Evolutionary conservation across 1,284 basidiomycete genomes (phyloP).

Genomic region (Ganoderma meredithae): DNA sequence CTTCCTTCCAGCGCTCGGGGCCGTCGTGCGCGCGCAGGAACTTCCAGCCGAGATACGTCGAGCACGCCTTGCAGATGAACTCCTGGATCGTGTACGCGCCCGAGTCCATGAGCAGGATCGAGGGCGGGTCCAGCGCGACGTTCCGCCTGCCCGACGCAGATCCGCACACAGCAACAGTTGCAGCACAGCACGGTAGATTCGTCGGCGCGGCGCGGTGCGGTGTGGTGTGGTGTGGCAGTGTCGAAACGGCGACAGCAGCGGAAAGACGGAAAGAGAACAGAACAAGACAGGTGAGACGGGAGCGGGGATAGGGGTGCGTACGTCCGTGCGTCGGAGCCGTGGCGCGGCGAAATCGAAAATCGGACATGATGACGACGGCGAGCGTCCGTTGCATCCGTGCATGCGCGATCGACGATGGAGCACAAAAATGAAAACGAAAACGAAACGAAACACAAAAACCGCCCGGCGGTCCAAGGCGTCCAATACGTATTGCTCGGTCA

Average conservation of each 20-base stretch:
- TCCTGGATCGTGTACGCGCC: conserved; percentile 70
- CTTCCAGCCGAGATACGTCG: conserved; percentile 65
- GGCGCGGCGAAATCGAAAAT: not conserved
- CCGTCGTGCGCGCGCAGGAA: conserved; percentile 64
- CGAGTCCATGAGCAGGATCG: conserved; percentile 63
- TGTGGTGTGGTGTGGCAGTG: too few species aligned
- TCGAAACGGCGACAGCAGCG: not conserved
- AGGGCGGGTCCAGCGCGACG: conserved; percentile 37
- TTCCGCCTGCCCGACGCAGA: conserved; percentile 28
- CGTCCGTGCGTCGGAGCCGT: not conserved
- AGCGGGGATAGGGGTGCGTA: not conserved
- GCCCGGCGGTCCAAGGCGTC: too few species aligned
- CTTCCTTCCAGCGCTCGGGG: conserved; percentile 70
- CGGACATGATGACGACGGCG: not conserved
- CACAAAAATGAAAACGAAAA: too few species aligned
- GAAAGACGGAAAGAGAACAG: too few species aligned
- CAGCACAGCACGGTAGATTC: too few species aligned
- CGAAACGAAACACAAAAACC: too few species aligned
- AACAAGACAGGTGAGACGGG: too few species aligned
- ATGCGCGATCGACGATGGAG: not conserved
- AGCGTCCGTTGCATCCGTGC: not conserved
- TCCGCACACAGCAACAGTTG: too few species aligned
- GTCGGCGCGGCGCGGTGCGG: too few species aligned
- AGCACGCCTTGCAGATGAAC: conserved; percentile 56
- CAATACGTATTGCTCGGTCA: not conserved